Base-by-base conservation (phyloP, 257 asterid species). In the Vinca minor region DNA sequence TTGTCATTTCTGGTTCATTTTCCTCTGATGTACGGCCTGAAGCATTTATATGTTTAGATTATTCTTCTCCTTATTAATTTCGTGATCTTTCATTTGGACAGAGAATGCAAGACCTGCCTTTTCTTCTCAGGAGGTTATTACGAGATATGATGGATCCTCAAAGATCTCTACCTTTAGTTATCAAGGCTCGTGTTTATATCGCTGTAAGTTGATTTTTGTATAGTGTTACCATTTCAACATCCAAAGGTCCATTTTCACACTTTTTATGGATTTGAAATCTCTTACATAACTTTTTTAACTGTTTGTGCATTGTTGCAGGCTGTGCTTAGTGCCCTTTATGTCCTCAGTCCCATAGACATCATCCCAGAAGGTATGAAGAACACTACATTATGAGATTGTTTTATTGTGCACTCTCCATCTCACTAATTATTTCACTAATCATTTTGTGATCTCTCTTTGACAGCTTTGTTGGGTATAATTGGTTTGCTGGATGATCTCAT, bases 81-180 rank as follows among this genome's bases (percentile, higher is more conserved):
- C 25, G 1, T 53, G 29, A 41, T 74, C 28, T 32, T 70, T 71
- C 39, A 68, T 71, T 71, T 72, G 74, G 75, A 65, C 97, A 93
- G 98, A 84, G 88, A 78, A 71, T 87, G 84, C 97, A 69, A 82
- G 98, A 93, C 77, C 91, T 93, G 62, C 97, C 98, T 26, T 89
- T 93, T 78, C 97, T 93, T 68, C 88, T 93, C 69, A 82, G 77
- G 86, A 87, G 98, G 69, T 75, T 89, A 77, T 52, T 79, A 44
- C 89, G 93, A 50, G 97, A 93, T 69, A 80, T 89, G 63, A 76
- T 74, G 79, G 81, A 93, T 79, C 97, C 98, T 62, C 96, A 83
- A 72, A 84, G 97, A 73, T 76, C 97, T 64, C 85, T 93, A 60
- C 99, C 99, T 45, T 35, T 85, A 46, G 79, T 87, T 67, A 82